phyloP scores from a whole-genome alignment of 202 grass and related monocot species.

The Cymbopogon flexuosus region DNA sequence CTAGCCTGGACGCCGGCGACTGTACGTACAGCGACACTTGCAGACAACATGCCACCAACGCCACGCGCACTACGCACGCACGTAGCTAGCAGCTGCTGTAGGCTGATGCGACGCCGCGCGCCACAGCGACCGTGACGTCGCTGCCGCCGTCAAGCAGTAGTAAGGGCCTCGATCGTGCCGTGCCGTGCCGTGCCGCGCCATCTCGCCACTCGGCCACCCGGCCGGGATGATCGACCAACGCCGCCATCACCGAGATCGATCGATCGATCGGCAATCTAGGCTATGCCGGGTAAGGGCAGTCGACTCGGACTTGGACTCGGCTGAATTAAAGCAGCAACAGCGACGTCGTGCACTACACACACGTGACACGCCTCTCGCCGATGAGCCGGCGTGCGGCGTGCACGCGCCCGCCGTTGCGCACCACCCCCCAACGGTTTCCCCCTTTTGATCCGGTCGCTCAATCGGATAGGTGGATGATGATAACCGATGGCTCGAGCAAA shows the following conservation, averaged over 20 bases:
- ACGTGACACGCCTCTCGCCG: neutral
- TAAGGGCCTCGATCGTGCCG: neutral
- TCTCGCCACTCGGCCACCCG: neutral
- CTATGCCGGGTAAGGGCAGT: too few species aligned
- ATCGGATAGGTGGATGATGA: neutral
- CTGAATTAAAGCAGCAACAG: neutral
- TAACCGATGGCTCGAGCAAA: neutral
- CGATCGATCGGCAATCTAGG: too few species aligned
- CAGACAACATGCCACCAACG: neutral
- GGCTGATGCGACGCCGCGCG: neutral
- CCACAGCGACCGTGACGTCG: neutral
- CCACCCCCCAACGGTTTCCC: neutral
- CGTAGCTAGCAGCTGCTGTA: neutral
- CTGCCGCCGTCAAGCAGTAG: neutral
- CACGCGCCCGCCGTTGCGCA: neutral
- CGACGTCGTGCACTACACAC: neutral
- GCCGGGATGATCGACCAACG: neutral
- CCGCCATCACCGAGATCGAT: neutral
- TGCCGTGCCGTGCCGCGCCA: slow-evolving; percentile 18
- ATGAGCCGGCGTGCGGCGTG: neutral
- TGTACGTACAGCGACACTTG: neutral
- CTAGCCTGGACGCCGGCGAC: too few species aligned
- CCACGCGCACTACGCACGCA: neutral
- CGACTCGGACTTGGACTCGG: too few species aligned
- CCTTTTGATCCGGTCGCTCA: neutral